Base-by-base conservation (phyloP, 306 rosid genomes). In the Corylus heterophylla region DNA sequence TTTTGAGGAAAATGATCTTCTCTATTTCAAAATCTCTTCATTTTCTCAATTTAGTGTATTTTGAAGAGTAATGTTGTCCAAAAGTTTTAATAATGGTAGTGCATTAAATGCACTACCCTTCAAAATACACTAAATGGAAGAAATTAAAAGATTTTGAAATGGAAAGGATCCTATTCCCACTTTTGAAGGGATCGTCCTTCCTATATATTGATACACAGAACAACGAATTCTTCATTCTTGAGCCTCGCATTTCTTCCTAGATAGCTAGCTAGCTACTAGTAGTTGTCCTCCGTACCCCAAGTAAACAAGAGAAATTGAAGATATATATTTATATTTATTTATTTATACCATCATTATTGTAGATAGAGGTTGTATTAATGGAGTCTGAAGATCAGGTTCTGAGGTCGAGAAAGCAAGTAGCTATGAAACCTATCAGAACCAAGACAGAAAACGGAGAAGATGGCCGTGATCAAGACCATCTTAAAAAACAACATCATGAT, bases 361-460 rank as follows among this genome's bases (percentile, higher is more conserved):
- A 58, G 64, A 8, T 58, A 58, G 5, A 69, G 74, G 37, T 69
- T 47, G 52, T 55, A 63, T 13, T 79, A 47, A 72, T 71, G 82
- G 82, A 72, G 50, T 6, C 13, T 20, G 67, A 62, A 68, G 75
- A 31, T 31, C 35, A 63, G 72, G 83, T 81, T 44, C 13, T 79
- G 3, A 52, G 83, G 73, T 70, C 52, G 78, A 75, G 83, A 59
- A 75, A 75, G 25, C 63, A 27, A 71, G 2, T 31, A 2, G 64
- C 42, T 56, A 79, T 74, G 31, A 74, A 35, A 58, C 81, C 83
- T 8, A 79, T 83, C 12, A 75, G 70, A 72, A 83, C 83, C 29
- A 83, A 83, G 61, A 69, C 45, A 66, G 20, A 11, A 31, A 8
- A 16, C 47, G 55, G n/a, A 39, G 51, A 18, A 56, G 69, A 16